phyloP scores from a whole-genome alignment of 2,329 filamentous ascomycete species.

The Aphanoascus verrucosus region DNA sequence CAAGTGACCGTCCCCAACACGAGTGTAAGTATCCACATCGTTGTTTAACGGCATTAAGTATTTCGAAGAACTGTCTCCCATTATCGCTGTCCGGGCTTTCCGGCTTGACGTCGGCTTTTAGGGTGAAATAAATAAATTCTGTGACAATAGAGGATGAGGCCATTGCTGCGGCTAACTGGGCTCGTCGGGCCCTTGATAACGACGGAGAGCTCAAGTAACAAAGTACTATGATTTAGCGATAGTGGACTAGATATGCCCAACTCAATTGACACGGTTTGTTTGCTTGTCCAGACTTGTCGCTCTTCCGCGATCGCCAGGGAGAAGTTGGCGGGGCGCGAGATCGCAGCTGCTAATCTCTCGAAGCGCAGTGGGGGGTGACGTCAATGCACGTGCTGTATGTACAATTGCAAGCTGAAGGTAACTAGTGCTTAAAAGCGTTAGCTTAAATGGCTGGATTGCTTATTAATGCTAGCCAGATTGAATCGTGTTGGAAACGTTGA shows the following conservation, averaged over 20 bases:
- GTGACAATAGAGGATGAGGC: constrained; percentile 16
- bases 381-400: neutral
- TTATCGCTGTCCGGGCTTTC: constrained; percentile 28
- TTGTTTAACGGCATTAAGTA: constrained; percentile 23
- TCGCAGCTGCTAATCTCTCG: neutral
- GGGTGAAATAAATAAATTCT: constrained; percentile 31
- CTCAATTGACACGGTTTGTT: neutral
- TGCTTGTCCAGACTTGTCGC: neutral
- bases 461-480: too few relatives aligned
- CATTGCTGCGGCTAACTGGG: neutral
- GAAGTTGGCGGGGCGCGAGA: neutral
- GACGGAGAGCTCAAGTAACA: too few relatives aligned
- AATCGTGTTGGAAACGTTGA: too few relatives aligned
- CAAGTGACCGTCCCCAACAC: constrained; percentile 29
- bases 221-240: too few relatives aligned
- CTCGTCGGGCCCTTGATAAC: neutral
- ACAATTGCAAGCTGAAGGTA: neutral
- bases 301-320: neutral
- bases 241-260: too few relatives aligned
- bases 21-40: constrained; percentile 29
- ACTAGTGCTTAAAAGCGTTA: too few relatives aligned
- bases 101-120: constrained; percentile 29
- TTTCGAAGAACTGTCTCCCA: constrained; percentile 23
- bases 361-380: neutral
- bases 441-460: too few relatives aligned